These are phyloP conservation scores for Macrophomina phaseolina DNA, from an alignment of 2,329 filamentous ascomycete genomes.

Conservation along the genomic window DNA sequence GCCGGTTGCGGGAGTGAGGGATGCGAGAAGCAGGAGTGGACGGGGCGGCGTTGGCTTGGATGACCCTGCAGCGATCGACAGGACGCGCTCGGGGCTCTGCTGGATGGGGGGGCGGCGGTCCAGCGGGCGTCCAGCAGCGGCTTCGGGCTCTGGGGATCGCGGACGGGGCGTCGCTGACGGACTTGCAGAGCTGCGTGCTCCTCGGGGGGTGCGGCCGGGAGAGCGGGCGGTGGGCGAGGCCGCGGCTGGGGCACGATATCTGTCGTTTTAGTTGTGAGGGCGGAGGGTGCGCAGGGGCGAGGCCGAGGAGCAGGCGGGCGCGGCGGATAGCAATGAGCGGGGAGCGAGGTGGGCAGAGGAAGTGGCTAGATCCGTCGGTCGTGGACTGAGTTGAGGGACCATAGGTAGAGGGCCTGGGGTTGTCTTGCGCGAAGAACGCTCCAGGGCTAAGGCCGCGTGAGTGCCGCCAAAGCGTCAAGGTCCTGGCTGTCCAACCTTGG, in stretches of 20 bases:
- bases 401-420: conserved; percentile 25
- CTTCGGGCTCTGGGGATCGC: not conserved
- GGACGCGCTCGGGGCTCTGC: conserved; percentile 18
- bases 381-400: conserved; percentile 18
- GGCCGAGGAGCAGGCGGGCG: conserved; percentile 14
- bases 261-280: conserved; percentile 25
- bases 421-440: conserved; percentile 25
- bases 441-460: conserved; percentile 25
- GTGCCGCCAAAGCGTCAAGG: conserved; percentile 24
- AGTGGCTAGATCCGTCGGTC: conserved; percentile 16
- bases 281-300: conserved; percentile 18
- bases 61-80: conserved; percentile 25
- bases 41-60: conserved; percentile 18
- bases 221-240: conserved; percentile 23
- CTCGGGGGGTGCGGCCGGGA: conserved; percentile 21
- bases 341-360: not conserved
- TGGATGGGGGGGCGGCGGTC: not conserved
- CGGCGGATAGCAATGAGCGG: conserved; percentile 15
- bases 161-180: not conserved
- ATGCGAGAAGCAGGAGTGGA: conserved; percentile 20
- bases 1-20: conserved; percentile 22
- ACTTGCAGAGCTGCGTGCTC: conserved; percentile 5
- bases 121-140: conserved; percentile 7
- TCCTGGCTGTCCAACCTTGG: not conserved
- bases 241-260: conserved; percentile 23